A percentile compares a stretch with the other conserved stretches of the same genome.
Conservation (phyloP, 306 rosid genomes). For the Neltuma alba region DNA sequence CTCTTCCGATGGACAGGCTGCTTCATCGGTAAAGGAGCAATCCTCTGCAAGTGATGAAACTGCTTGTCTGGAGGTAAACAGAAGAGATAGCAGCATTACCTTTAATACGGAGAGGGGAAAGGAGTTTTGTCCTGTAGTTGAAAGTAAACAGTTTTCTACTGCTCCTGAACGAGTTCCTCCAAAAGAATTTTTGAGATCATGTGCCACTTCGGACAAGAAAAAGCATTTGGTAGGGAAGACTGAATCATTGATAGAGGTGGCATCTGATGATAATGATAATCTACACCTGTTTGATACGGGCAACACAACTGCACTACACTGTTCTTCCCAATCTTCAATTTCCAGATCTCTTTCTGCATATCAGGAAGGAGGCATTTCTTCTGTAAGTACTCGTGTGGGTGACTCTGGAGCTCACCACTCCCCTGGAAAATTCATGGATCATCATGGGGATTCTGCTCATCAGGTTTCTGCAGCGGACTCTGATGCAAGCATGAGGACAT, state of each 20-base stretch:
- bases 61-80: constrained; percentile 45
- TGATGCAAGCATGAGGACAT: constrained; percentile 44
- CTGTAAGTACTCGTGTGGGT: constrained; percentile 44
- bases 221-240: constrained; percentile 50
- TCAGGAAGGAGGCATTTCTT: constrained; percentile 46
- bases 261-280: constrained; percentile 43
- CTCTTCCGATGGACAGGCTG: constrained; percentile 46
- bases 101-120: constrained; percentile 35
- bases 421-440: constrained; percentile 51
- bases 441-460: constrained; percentile 44
- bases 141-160: constrained; percentile 55
- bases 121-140: constrained; percentile 47
- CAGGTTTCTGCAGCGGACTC: constrained; percentile 50
- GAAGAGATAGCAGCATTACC: constrained; percentile 34
- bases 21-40: constrained; percentile 52
- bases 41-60: constrained; percentile 53
- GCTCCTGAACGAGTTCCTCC: constrained; percentile 41
- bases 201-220: constrained; percentile 45
- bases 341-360: constrained; percentile 47
- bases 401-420: constrained; percentile 54
- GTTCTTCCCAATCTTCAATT: constrained; percentile 45
- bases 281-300: constrained; percentile 48
- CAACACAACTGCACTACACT: constrained; percentile 37
- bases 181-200: constrained; percentile 49
- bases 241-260: constrained; percentile 35